Evolutionary conservation across 495 filamentous ascomycete genomes (phyloP).

Genomic region (Lophiotrema nucula): DNA sequence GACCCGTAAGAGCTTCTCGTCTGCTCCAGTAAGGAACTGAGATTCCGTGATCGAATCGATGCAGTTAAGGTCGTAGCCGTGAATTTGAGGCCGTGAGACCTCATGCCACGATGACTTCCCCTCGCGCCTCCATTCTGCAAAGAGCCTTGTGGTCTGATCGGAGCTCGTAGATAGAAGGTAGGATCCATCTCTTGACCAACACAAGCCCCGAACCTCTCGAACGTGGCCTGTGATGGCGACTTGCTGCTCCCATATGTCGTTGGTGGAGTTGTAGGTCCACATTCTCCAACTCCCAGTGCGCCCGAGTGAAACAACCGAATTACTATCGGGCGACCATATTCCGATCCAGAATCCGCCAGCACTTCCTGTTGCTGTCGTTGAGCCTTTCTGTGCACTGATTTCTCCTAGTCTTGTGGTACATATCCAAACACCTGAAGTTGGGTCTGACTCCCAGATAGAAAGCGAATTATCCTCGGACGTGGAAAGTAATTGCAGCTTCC

Average conservation of each 20-base stretch:
- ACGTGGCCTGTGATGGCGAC: conserved; percentile 83
- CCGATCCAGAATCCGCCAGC: conserved; percentile 95
- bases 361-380: conserved; percentile 91
- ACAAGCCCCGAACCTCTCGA: conserved; percentile 70
- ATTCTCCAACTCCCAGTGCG: conserved; percentile 91
- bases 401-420: conserved; percentile 82
- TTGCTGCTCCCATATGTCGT: conserved; percentile 69
- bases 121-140: conserved; percentile 73
- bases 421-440: conserved; percentile 83
- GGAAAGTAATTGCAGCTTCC: conserved; percentile 71
- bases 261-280: conserved; percentile 60
- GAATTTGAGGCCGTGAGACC: conserved; percentile 91
- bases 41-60: conserved; percentile 67
- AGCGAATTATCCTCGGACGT: conserved; percentile 95
- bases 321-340: conserved; percentile 81
- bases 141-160: conserved; percentile 93
- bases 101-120: conserved; percentile 77
- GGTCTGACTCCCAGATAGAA: conserved; percentile 85
- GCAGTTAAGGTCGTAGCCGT: conserved; percentile 97
- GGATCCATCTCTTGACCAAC: conserved; percentile 79
- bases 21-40: conserved; percentile 90
- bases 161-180: conserved; percentile 86
- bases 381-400: conserved; percentile 88
- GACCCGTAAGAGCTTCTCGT: conserved; percentile 94
- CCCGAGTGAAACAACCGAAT: conserved; percentile 72